These are phyloP conservation scores for Solanum peruvianum DNA, from an alignment of 257 asterid genomes.

Conservation along the genomic window DNA sequence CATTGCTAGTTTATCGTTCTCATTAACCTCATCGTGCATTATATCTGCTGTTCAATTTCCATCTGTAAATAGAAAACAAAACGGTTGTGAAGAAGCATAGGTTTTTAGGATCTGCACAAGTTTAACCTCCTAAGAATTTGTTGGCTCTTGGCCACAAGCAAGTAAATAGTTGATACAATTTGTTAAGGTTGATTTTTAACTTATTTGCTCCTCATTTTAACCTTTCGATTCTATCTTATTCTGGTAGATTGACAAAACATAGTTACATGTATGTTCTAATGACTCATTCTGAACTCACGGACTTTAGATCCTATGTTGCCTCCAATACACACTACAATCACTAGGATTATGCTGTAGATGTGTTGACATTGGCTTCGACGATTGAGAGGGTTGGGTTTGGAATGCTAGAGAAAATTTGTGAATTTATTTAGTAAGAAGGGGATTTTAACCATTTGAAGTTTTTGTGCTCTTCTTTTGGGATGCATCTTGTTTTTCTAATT, in stretches of 20 bases:
- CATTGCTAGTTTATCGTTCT: neutral
- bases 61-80: slow-evolving; percentile 24
- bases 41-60: slow-evolving; percentile 10
- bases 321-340: neutral
- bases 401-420: neutral
- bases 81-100: slow-evolving; percentile 22
- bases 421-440: neutral
- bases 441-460: neutral
- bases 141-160: slow-evolving; percentile 4
- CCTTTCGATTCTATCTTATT: neutral
- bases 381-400: neutral
- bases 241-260: neutral
- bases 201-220: neutral
- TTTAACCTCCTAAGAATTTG: slow-evolving; percentile 10
- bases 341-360: neutral
- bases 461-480: neutral
- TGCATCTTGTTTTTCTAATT: neutral
- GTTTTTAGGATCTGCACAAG: slow-evolving; percentile 12
- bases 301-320: neutral
- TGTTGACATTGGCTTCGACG: neutral
- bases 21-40: neutral
- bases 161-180: slow-evolving; percentile 18
- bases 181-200: neutral
- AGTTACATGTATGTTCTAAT: neutral
- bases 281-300: neutral